Percentiles rank a stretch among this genome's conserved stretches.
These are phyloP conservation scores for Camelina laxa DNA, from an alignment of 345 rosid genomes.

Conservation along the genomic window DNA sequence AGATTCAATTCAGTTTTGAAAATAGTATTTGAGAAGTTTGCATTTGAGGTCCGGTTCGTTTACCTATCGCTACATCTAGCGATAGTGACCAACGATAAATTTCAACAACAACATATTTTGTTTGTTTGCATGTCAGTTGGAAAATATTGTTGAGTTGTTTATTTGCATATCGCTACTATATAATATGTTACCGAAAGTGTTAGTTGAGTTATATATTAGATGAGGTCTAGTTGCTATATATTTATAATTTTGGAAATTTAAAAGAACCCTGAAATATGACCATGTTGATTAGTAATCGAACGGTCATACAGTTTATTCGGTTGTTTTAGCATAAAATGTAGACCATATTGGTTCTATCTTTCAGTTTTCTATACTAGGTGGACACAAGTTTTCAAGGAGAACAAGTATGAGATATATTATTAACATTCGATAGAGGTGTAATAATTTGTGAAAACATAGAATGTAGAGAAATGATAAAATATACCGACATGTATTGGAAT, in stretches of 20 bases:
- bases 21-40: too few species aligned
- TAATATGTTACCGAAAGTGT: neutral
- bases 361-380: neutral
- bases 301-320: neutral
- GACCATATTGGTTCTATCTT: neutral
- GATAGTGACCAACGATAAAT: too few species aligned
- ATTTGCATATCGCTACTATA: too few species aligned
- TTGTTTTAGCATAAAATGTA: neutral
- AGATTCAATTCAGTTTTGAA: too few species aligned
- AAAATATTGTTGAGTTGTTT: too few species aligned
- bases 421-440: neutral
- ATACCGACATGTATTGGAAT: conserved; percentile 37
- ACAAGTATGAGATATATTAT: neutral
- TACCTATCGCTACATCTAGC: too few species aligned
- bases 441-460: conserved; percentile 14
- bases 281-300: neutral
- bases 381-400: neutral
- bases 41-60: too few species aligned
- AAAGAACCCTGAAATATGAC: neutral
- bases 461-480: conserved; percentile 18
- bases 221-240: neutral
- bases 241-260: neutral
- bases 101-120: too few species aligned
- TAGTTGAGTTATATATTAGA: neutral
- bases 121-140: too few species aligned